These are phyloP conservation scores for Kuraishia floccosa DNA, from an alignment of 805 yeast genomes.

Conservation along the genomic window DNA sequence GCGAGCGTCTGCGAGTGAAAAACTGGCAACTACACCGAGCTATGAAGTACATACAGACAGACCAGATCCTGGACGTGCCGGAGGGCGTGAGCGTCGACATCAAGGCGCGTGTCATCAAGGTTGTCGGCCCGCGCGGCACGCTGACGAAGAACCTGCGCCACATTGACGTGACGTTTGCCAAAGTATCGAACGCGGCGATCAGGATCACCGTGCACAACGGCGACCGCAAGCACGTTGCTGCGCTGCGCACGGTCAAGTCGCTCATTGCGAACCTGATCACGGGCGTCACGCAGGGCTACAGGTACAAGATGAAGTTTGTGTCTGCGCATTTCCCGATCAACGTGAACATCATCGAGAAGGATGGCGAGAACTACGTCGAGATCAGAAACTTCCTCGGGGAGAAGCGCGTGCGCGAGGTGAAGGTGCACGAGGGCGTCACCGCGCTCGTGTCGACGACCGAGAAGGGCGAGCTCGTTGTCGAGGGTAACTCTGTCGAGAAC, in stretches of 20 bases:
- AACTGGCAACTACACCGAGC: too few species aligned
- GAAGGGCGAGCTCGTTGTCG: slow-evolving; percentile 89
- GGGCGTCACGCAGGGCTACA: slow-evolving; percentile 99
- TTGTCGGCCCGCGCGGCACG: slow-evolving; percentile 97
- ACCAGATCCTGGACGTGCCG: slow-evolving; percentile 57
- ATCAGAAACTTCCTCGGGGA: slow-evolving; percentile 99
- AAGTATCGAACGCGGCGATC: slow-evolving; percentile 61
- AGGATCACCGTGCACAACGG: slow-evolving; percentile 95
- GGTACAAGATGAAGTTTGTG: slow-evolving; percentile 99
- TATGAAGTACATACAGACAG: slow-evolving; percentile 57
- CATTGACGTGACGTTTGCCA: slow-evolving; percentile 87
- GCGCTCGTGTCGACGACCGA: slow-evolving; percentile 71
- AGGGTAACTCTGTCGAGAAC: slow-evolving; percentile 94
- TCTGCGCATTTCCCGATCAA: slow-evolving; percentile 99
- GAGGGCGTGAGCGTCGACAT: slow-evolving; percentile 87
- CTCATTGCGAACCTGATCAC: slow-evolving; percentile 87
- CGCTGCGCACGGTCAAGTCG: slow-evolving; percentile 97
- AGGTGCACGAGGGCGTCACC: slow-evolving; percentile 81
- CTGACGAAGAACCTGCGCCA: slow-evolving; percentile 86
- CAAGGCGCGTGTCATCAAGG: slow-evolving; percentile 84
- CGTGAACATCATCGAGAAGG: slow-evolving; percentile 80
- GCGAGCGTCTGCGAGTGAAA: too few species aligned
- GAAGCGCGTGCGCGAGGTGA: slow-evolving; percentile 87
- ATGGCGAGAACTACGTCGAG: slow-evolving; percentile 69
- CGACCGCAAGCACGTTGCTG: slow-evolving; percentile 99